Conservation (phyloP, 139 green algal species). For the Asterochloris sp. region DNA sequence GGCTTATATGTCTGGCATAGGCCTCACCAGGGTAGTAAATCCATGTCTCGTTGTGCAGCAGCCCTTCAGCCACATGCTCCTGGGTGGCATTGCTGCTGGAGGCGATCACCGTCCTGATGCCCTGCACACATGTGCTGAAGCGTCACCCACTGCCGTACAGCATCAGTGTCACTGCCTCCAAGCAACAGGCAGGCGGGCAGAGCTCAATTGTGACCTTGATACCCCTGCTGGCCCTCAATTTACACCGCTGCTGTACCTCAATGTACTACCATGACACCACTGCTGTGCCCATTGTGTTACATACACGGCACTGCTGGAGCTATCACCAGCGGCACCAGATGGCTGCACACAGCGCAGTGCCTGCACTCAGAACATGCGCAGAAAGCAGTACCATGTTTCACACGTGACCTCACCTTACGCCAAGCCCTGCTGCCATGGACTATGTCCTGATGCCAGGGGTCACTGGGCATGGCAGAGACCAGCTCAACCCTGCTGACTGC, state of each 20-base stretch:
- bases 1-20: no score
- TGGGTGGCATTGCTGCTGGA: constrained; percentile 1
- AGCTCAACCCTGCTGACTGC: constrained; percentile 3
- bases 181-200: no score
- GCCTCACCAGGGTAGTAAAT: constrained; percentile 2
- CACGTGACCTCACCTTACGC: constrained; percentile 1
- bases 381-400: neutral
- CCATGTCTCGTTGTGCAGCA: constrained; percentile 11
- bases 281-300: no score
- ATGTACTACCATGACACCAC: no score
- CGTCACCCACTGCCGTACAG: neutral
- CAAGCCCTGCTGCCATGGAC: constrained; percentile 9
- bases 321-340: no score
- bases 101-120: constrained; percentile 10
- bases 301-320: no score
- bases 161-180: neutral
- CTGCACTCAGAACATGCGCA: no score
- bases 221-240: neutral
- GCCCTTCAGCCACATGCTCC: neutral
- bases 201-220: neutral
- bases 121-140: neutral
- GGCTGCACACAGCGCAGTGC: no score
- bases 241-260: neutral
- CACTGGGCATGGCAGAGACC: constrained; percentile 12
- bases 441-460: constrained; percentile 3